Conservation (phyloP, 305 asterid species). For the Plantago lanceolata region DNA sequence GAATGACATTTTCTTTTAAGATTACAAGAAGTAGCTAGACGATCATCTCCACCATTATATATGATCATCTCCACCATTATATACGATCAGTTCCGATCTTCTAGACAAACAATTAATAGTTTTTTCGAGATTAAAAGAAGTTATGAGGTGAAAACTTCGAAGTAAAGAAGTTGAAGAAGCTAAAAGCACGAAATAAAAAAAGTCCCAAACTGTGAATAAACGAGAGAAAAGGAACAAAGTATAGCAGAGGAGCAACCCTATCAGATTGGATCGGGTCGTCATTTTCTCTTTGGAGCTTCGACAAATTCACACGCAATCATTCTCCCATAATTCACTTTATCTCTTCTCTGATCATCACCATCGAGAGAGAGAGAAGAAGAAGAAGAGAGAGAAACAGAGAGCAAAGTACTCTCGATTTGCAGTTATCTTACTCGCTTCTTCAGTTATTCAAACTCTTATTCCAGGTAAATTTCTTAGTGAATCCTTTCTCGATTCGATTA, state of each 20-base stretch:
- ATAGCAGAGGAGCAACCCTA: background rate
- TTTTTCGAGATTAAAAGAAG: background rate
- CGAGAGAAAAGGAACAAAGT: background rate
- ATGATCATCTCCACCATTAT: too few relatives aligned
- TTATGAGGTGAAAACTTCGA: background rate
- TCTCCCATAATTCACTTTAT: background rate
- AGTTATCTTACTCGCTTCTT: background rate
- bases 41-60: too few relatives aligned
- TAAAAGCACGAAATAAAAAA: background rate
- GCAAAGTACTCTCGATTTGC: background rate
- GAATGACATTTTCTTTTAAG: too few relatives aligned
- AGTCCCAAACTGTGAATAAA: conserved; percentile 1
- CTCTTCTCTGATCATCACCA: background rate
- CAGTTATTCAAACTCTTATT: background rate
- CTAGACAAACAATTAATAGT: too few relatives aligned
- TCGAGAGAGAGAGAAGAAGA: background rate
- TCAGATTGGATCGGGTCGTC: conserved; percentile 6
- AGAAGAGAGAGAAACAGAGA: background rate
- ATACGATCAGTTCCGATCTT: too few relatives aligned
- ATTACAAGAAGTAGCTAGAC: too few relatives aligned
- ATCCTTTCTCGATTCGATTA: background rate
- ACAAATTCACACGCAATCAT: conserved; percentile 3
- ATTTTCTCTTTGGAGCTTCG: background rate
- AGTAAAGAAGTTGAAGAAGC: background rate
- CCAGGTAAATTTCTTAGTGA: background rate